Percentiles rank a stretch among this genome's conserved stretches.
Conservation (phyloP, 1,139 yeast species). For the Yamadazyma triangularis region DNA sequence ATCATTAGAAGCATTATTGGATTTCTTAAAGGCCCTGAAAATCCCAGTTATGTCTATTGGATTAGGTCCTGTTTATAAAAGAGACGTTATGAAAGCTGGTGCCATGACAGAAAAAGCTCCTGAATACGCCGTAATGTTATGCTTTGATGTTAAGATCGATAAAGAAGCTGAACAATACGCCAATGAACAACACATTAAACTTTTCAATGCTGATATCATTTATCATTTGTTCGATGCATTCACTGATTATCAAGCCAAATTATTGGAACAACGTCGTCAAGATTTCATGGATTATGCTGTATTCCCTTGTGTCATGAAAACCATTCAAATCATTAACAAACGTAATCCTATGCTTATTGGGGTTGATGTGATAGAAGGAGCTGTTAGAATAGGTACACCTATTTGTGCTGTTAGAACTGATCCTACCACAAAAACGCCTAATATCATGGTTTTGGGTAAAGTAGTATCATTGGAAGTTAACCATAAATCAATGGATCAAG, state of each 20-base stretch:
- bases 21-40: slow-evolving; percentile 96
- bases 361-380: slow-evolving; percentile 93
- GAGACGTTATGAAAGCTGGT: slow-evolving; percentile 96
- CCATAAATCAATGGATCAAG: slow-evolving; percentile 75
- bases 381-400: slow-evolving; percentile 88
- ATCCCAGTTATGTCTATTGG: slow-evolving; percentile 99
- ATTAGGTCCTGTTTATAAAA: slow-evolving; percentile 94
- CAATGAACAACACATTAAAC: slow-evolving; percentile 82
- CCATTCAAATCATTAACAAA: slow-evolving; percentile 94
- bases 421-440: slow-evolving; percentile 76
- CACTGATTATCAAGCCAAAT: slow-evolving; percentile 83
- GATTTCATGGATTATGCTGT: slow-evolving; percentile 87
- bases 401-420: slow-evolving; percentile 90
- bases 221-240: slow-evolving; percentile 95
- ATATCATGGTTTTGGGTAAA: slow-evolving; percentile 72
- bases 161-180: slow-evolving; percentile 99
- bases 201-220: slow-evolving; percentile 93
- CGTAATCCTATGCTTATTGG: slow-evolving; percentile 99
- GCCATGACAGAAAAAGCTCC: slow-evolving; percentile 97
- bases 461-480: slow-evolving; percentile 90
- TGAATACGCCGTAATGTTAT: slow-evolving; percentile 92
- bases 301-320: slow-evolving; percentile 92
- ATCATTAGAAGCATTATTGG: slow-evolving; percentile 93
- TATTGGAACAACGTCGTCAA: slow-evolving; percentile 85
- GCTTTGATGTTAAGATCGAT: slow-evolving; percentile 96